Percentiles rank a stretch among this genome's conserved stretches.
These are phyloP conservation scores for Pyrus communis DNA, from an alignment of 306 rosid species.

Conservation along the genomic window DNA sequence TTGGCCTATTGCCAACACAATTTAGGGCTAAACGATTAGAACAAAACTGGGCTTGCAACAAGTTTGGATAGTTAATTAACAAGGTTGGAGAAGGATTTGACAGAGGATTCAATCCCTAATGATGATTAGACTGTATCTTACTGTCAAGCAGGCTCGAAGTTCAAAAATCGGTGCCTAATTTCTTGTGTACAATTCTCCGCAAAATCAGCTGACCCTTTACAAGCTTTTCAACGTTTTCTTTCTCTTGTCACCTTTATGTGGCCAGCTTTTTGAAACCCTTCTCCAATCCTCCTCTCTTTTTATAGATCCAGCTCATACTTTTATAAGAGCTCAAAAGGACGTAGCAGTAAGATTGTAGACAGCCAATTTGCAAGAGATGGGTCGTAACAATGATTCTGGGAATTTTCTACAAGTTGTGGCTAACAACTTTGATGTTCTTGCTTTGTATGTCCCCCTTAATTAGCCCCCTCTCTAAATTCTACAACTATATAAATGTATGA, in stretches of 20 bases:
- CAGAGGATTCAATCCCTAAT: too few species aligned
- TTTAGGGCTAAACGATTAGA: neutral
- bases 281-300: neutral
- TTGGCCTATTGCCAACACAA: neutral
- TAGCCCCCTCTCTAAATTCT: neutral
- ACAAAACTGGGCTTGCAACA: neutral
- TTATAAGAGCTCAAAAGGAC: neutral
- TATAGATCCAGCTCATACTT: neutral
- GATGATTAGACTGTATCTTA: neutral
- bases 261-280: neutral
- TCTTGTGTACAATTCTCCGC: constrained; percentile 34
- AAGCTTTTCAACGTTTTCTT: constrained; percentile 14
- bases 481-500: neutral
- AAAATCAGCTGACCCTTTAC: constrained; percentile 23
- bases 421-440: constrained; percentile 86
- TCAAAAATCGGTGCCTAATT: constrained; percentile 61
- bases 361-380: constrained; percentile 31
- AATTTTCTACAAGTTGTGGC: constrained; percentile 64
- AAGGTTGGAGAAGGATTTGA: too few species aligned
- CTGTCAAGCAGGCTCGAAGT: neutral
- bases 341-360: neutral
- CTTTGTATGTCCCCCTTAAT: constrained; percentile 44
- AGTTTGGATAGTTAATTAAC: neutral
- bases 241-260: neutral
- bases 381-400: constrained; percentile 31